These are phyloP conservation scores for Domatiomyces globalis DNA, from an alignment of 2,329 filamentous ascomycete species.

Conservation along the genomic window DNA sequence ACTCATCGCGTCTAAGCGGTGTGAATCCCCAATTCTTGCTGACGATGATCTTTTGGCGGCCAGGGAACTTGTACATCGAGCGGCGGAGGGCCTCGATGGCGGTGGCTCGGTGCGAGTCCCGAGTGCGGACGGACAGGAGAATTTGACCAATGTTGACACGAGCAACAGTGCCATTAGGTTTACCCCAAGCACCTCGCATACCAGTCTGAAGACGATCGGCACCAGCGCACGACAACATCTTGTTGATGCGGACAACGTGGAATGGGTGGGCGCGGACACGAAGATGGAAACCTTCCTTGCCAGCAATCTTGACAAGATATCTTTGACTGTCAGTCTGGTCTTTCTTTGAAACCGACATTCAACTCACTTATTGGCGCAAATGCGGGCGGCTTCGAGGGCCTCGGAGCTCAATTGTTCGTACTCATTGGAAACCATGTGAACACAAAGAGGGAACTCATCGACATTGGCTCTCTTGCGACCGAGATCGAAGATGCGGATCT, in stretches of 20 bases:
- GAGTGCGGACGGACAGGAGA: slow-evolving; percentile 90
- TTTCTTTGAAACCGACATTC: slow-evolving; percentile 1
- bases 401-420: slow-evolving; percentile 99
- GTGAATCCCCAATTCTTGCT: slow-evolving; percentile 99
- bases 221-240: slow-evolving; percentile 99
- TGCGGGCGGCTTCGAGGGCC: slow-evolving; percentile 98
- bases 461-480: slow-evolving; percentile 97
- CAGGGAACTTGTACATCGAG: slow-evolving; percentile 99
- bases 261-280: slow-evolving; percentile 83
- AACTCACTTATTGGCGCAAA: slow-evolving; percentile 95
- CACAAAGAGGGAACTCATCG: slow-evolving; percentile 98
- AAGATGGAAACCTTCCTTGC: slow-evolving; percentile 59
- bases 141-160: slow-evolving; percentile 99
- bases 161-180: slow-evolving; percentile 96
- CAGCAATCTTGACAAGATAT: slow-evolving; percentile 54
- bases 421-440: slow-evolving; percentile 99
- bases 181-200: slow-evolving; percentile 99
- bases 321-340: slow-evolving; percentile 22
- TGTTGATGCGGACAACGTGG: slow-evolving; percentile 99
- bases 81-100: slow-evolving; percentile 98
- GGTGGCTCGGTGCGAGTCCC: slow-evolving; percentile 79
- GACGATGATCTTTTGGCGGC: slow-evolving; percentile 99
- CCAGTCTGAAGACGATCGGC: slow-evolving; percentile 99
- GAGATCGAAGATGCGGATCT: slow-evolving; percentile 95
- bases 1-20: slow-evolving; percentile 92